These are phyloP conservation scores for Mortierella sp. DNA, from an alignment of 371 early-diverging fungal species.

Conservation along the genomic window DNA sequence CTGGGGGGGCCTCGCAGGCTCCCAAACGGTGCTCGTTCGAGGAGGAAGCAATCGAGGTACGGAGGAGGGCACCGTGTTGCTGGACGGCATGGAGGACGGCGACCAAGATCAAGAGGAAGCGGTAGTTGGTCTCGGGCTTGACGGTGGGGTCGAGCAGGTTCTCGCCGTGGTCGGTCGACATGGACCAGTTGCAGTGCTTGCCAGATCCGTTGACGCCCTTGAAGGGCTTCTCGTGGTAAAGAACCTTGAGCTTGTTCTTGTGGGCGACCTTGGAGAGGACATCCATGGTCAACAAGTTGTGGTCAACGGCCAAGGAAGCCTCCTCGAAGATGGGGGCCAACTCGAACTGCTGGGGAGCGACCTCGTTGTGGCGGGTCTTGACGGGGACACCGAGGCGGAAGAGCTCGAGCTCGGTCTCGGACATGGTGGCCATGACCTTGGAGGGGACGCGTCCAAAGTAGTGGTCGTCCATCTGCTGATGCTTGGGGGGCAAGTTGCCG, in stretches of 20 bases:
- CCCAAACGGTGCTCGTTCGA: constrained; percentile 98
- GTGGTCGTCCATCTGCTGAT: constrained; percentile 99
- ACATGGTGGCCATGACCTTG: constrained; percentile 91
- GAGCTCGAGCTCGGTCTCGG: constrained; percentile 94
- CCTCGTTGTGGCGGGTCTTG: constrained; percentile 99
- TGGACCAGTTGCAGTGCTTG: constrained; percentile 99
- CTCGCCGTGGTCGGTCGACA: constrained; percentile 94
- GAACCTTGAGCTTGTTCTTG: constrained; percentile 95
- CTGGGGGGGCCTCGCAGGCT: constrained; percentile 98
- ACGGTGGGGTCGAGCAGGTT: constrained; percentile 96
- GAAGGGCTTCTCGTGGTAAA: constrained; percentile 99
- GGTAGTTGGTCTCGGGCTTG: constrained; percentile 95
- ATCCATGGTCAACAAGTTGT: constrained; percentile 98
- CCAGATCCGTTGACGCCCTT: constrained; percentile 98
- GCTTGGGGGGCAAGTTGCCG: constrained; percentile 95
- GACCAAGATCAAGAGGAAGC: constrained; percentile 94
- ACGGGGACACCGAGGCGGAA: constrained; percentile 96
- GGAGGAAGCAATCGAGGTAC: constrained; percentile 92
- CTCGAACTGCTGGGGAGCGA: constrained; percentile 98
- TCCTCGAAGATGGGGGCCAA: constrained; percentile 99
- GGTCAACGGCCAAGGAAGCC: constrained; percentile 95
- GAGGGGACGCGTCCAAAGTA: constrained; percentile 98
- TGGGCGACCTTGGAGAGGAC: constrained; percentile 96
- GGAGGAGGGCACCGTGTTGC: constrained; percentile 90
- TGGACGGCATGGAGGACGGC: constrained; percentile 92